A percentile compares a stretch with the other conserved stretches of the same genome.
These are phyloP conservation scores for Keithomyces neogunnii DNA, from an alignment of 2,329 filamentous ascomycete species.

Conservation along the genomic window DNA sequence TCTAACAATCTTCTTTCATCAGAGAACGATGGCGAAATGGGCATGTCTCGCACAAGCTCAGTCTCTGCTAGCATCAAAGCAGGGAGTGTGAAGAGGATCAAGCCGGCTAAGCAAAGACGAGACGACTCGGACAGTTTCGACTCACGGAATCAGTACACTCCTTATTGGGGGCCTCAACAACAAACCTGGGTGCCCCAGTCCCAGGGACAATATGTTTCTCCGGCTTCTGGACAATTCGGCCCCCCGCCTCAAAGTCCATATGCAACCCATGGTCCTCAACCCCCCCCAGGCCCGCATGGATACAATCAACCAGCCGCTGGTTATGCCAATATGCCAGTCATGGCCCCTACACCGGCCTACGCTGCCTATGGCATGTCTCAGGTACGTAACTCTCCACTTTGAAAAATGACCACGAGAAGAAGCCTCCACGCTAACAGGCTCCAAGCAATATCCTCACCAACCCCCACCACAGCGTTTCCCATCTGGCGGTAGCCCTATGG, in stretches of 20 bases:
- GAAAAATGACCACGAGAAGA: too few relatives aligned
- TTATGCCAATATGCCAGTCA: constrained; percentile 34
- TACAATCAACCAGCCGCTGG: constrained; percentile 35
- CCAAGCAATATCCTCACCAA: constrained; percentile 22
- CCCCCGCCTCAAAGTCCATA: constrained; percentile 38
- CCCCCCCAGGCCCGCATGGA: constrained; percentile 27
- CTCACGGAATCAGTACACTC: constrained; percentile 59
- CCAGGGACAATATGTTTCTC: constrained; percentile 39
- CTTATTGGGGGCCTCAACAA: constrained; percentile 53
- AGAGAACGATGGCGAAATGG: constrained; percentile 62
- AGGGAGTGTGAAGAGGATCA: constrained; percentile 60
- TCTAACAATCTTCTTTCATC: neutral
- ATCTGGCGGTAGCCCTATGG: constrained; percentile 25
- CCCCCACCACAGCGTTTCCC: constrained; percentile 24
- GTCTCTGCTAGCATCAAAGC: constrained; percentile 72
- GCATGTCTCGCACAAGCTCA: constrained; percentile 81
- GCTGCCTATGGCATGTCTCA: constrained; percentile 38
- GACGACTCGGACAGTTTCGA: constrained; percentile 60
- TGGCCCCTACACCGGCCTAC: constrained; percentile 33
- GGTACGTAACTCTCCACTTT: constrained; percentile 25
- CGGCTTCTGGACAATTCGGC: constrained; percentile 31
- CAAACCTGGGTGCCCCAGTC: constrained; percentile 47
- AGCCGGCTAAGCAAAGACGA: constrained; percentile 53
- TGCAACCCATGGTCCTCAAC: constrained; percentile 24
- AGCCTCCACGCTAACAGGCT: neutral